Conservation (phyloP, 805 yeast species). For the Blastobotrys mokoenaii region DNA sequence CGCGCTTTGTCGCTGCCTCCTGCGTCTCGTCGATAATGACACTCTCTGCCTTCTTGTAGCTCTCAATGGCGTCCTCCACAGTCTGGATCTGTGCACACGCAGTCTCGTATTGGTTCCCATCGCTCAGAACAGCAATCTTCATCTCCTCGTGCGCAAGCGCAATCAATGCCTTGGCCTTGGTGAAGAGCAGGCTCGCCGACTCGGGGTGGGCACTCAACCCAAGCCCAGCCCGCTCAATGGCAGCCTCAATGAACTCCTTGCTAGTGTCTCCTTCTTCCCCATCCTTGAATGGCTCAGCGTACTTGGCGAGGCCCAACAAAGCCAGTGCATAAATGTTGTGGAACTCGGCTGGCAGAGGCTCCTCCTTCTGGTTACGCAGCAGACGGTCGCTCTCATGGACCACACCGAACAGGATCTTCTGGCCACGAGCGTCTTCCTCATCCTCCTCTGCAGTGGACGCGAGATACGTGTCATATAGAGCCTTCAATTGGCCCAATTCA, state of each 20-base stretch:
- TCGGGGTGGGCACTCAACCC: slow-evolving; percentile 48
- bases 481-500: slow-evolving; percentile 67
- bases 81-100: slow-evolving; percentile 4
- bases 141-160: slow-evolving; percentile 36
- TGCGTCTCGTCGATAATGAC: slow-evolving; percentile 1
- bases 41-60: slow-evolving; percentile 38
- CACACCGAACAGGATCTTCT: slow-evolving; percentile 48
- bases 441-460: slow-evolving; percentile 43
- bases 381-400: slow-evolving; percentile 88
- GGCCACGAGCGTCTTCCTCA: slow-evolving; percentile 7
- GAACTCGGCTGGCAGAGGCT: slow-evolving; percentile 35
- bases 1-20: neutral
- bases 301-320: slow-evolving; percentile 26
- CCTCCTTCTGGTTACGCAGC: slow-evolving; percentile 30
- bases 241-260: slow-evolving; percentile 55
- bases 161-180: slow-evolving; percentile 39
- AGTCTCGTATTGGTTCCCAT: slow-evolving; percentile 2
- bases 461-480: slow-evolving; percentile 59
- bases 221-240: slow-evolving; percentile 55
- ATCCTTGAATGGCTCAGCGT: slow-evolving; percentile 13
- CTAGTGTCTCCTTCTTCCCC: slow-evolving; percentile 29
- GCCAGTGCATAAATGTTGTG: slow-evolving; percentile 71
- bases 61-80: slow-evolving; percentile 31
- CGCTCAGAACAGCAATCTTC: slow-evolving; percentile 4
- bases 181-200: slow-evolving; percentile 36